These are phyloP conservation scores for Amylocystis lapponica DNA, from an alignment of 768 basidiomycete genomes.

Conservation along the genomic window DNA sequence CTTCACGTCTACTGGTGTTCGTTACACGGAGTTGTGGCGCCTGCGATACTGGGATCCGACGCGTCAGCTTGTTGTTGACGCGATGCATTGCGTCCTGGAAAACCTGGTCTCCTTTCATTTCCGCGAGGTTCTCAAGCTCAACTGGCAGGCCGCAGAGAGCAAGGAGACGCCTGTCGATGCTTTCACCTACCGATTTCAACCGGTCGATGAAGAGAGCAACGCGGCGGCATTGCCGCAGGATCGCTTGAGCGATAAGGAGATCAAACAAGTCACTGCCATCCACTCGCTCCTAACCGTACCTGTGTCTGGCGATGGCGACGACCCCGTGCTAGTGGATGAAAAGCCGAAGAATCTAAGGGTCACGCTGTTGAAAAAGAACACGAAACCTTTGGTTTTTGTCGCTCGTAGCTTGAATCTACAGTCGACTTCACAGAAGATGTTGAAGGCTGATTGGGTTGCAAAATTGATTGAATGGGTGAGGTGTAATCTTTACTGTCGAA, in stretches of 20 bases:
- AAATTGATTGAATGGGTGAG: conserved; percentile 2
- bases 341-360: not conserved
- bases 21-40: conserved; percentile 16
- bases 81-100: conserved; percentile 22
- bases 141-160: not conserved
- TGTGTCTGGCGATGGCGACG: not conserved
- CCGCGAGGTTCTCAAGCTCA: conserved; percentile 3
- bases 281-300: not conserved
- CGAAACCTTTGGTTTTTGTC: not conserved
- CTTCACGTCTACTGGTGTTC: conserved; percentile 13
- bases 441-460: not conserved
- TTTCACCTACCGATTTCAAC: conserved; percentile 1
- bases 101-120: conserved; percentile 4
- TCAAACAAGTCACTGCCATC: conserved; percentile 1
- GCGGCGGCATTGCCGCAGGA: too few relatives aligned
- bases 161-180: not conserved
- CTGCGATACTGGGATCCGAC: conserved; percentile 24
- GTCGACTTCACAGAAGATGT: not conserved
- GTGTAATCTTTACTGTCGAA: not conserved
- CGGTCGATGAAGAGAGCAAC: not conserved
- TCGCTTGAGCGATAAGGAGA: not conserved
- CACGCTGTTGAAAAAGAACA: not conserved
- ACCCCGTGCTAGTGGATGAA: too few relatives aligned
- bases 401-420: not conserved
- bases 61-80: conserved; percentile 14